A percentile compares a stretch with the other conserved stretches of the same genome.
These are phyloP conservation scores for Hyphopichia wangnamkhiaoensis DNA, from an alignment of 1,139 yeast genomes.

Conservation along the genomic window DNA sequence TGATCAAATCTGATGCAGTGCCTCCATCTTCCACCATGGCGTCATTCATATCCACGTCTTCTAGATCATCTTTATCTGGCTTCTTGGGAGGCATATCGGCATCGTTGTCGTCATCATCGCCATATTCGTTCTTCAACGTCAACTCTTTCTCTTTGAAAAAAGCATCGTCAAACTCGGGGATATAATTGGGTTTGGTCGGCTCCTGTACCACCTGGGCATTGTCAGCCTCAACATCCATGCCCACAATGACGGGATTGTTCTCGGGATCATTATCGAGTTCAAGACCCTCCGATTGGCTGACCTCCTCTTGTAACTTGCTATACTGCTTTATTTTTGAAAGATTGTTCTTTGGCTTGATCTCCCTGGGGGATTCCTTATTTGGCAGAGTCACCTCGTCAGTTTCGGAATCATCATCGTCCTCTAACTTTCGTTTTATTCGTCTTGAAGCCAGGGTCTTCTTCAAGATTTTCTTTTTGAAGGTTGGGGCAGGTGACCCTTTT, in stretches of 20 bases:
- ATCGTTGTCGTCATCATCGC: constrained; percentile 7
- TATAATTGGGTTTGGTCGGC: neutral
- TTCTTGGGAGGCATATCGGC: constrained; percentile 3
- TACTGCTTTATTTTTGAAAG: constrained; percentile 2
- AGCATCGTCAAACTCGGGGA: neutral
- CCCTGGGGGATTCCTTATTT: neutral
- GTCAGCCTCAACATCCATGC: constrained; percentile 11
- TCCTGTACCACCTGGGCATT: neutral
- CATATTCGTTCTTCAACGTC: constrained; percentile 6
- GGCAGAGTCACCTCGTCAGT: neutral
- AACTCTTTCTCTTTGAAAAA: constrained; percentile 5
- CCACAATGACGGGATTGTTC: constrained; percentile 20
- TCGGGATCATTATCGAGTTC: constrained; percentile 19
- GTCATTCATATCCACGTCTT: constrained; percentile 19
- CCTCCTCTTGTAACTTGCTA: neutral
- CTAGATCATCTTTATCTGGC: constrained; percentile 9
- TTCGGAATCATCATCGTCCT: constrained; percentile 11
- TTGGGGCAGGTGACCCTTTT: constrained; percentile 1
- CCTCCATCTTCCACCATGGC: constrained; percentile 18
- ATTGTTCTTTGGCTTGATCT: neutral
- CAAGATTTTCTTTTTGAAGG: constrained; percentile 24
- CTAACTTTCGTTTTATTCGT: constrained; percentile 7
- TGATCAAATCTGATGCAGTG: constrained; percentile 2
- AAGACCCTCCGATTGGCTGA: neutral
- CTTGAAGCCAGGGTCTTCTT: constrained; percentile 8